Percentiles rank a stretch among this genome's conserved stretches.
Evolutionary conservation across 139 green algal species (phyloP).

Genomic region (Choricystis sp.): DNA sequence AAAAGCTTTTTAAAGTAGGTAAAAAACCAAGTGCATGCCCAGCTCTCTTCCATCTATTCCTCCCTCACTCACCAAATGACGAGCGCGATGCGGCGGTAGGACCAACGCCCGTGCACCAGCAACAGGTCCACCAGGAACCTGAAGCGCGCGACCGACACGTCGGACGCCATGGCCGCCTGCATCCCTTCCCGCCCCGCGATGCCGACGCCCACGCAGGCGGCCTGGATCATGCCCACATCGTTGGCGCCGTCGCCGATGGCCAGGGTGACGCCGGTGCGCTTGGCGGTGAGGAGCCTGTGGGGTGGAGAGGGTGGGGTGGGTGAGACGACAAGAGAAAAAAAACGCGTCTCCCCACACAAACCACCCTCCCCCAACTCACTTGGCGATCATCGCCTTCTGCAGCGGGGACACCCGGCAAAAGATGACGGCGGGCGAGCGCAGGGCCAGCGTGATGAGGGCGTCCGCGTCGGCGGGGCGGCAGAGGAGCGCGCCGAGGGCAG

Average conservation of each 20-base stretch:
- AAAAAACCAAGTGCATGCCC: no score
- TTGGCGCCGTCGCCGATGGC: slow-evolving; percentile 76
- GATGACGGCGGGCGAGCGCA: slow-evolving; percentile 38
- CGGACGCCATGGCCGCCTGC: slow-evolving; percentile 67
- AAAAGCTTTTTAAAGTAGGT: no score
- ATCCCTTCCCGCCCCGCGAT: slow-evolving; percentile 80
- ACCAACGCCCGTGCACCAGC: slow-evolving; percentile 69
- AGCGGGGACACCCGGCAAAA: slow-evolving; percentile 57
- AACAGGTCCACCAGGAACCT: slow-evolving; percentile 71
- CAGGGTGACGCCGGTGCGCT: slow-evolving; percentile 29
- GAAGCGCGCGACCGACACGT: slow-evolving; percentile 76
- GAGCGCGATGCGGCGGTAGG: slow-evolving; percentile 48
- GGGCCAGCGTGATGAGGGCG: slow-evolving; percentile 22
- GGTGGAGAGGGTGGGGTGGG: no score
- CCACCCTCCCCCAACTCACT: no score
- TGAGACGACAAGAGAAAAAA: no score
- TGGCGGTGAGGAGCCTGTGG: slow-evolving; percentile 45
- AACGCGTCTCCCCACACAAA: no score
- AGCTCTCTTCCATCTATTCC: no score
- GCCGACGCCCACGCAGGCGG: slow-evolving; percentile 42
- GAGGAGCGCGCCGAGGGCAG: background rate
- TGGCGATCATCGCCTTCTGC: slow-evolving; percentile 57
- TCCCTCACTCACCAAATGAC: slow-evolving; percentile 7
- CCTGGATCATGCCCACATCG: slow-evolving; percentile 85
- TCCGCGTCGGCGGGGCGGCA: background rate